phyloP scores from a whole-genome alignment of 352 stramenopile genomes.

The Phytophthora sojae region DNA sequence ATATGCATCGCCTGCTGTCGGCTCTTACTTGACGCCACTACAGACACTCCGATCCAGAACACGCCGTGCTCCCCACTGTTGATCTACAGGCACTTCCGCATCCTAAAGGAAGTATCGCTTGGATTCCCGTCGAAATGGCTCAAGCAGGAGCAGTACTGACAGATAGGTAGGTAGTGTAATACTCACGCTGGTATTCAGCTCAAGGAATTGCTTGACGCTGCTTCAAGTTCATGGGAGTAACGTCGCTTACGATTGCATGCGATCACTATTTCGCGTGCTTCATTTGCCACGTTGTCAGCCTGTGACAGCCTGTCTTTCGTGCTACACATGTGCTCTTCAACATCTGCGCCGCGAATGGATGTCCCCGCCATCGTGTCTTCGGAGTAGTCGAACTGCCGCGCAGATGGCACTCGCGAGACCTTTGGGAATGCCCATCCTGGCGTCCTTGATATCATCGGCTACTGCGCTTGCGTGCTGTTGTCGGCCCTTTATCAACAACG shows the following conservation, averaged over 20 bases:
- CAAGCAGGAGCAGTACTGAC: neutral
- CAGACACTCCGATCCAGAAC: neutral
- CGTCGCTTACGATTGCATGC: neutral
- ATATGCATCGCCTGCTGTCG: slow-evolving; percentile 10
- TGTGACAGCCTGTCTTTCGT: slow-evolving; percentile 18
- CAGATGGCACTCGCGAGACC: slow-evolving; percentile 13
- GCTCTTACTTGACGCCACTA: neutral
- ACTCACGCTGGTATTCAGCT: neutral
- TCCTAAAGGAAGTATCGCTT: neutral
- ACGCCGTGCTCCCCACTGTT: neutral
- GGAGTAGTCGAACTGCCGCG: neutral
- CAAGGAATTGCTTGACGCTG: neutral
- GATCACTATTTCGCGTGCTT: slow-evolving; percentile 8
- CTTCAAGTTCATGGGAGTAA: neutral
- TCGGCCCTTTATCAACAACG: neutral
- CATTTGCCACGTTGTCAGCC: slow-evolving; percentile 3
- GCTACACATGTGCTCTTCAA: slow-evolving; percentile 21
- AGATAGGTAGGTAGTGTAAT: neutral
- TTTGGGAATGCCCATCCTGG: neutral
- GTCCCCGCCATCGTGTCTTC: slow-evolving; percentile 1
- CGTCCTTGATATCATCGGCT: neutral
- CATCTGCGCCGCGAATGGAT: slow-evolving; percentile 20
- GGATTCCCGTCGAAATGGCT: neutral
- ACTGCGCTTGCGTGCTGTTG: neutral
- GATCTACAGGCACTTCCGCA: neutral